Percentiles rank a stretch among this genome's conserved stretches.
These are phyloP conservation scores for Aureobasidium sp. DNA, from an alignment of 2,329 filamentous ascomycete species.

Conservation along the genomic window DNA sequence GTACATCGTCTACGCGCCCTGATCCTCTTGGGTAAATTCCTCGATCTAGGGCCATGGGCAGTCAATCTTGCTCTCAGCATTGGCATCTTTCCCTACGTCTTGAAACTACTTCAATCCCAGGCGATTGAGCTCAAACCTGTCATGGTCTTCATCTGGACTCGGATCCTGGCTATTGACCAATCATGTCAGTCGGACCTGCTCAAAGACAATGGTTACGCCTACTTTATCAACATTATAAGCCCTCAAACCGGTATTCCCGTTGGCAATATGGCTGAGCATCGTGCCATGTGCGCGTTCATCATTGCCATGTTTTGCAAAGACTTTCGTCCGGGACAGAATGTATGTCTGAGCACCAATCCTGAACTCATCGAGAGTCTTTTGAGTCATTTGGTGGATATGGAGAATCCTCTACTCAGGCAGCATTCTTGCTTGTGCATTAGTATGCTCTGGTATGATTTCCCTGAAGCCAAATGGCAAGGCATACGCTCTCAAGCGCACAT, in stretches of 20 bases:
- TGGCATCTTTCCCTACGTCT: constrained; percentile 97
- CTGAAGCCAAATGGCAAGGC: constrained; percentile 93
- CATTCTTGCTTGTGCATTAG: constrained; percentile 95
- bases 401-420: constrained; percentile 82
- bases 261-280: constrained; percentile 77
- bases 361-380: constrained; percentile 88
- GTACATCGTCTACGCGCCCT: constrained; percentile 86
- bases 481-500: constrained; percentile 79
- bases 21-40: constrained; percentile 83
- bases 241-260: constrained; percentile 65
- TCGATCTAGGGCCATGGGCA: constrained; percentile 94
- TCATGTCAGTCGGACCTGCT: constrained; percentile 88
- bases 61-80: constrained; percentile 97
- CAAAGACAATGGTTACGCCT: constrained; percentile 94
- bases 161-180: constrained; percentile 88
- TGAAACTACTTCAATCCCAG: constrained; percentile 91
- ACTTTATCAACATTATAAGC: constrained; percentile 89
- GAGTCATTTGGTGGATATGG: constrained; percentile 70
- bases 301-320: constrained; percentile 94
- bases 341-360: constrained; percentile 78
- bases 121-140: constrained; percentile 92
- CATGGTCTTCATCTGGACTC: constrained; percentile 99
- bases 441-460: constrained; percentile 84
- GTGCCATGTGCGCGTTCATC: constrained; percentile 98
- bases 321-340: constrained; percentile 83